Conservation (phyloP, 805 yeast genomes). For the Myxozyma vanderwaltii region DNA sequence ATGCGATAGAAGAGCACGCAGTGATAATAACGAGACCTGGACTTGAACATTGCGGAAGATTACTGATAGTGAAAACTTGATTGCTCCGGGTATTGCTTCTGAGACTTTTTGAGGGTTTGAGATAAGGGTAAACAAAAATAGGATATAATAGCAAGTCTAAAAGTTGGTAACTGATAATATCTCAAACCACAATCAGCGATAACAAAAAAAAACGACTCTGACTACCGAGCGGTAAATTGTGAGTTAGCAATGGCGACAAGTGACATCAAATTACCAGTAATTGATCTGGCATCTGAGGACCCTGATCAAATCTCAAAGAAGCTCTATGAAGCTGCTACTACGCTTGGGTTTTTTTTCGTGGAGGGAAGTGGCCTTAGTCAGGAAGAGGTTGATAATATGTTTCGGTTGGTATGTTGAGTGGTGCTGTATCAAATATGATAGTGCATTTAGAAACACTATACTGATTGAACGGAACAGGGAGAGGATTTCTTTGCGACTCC, state of each 20-base stretch:
- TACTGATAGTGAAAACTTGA: no score
- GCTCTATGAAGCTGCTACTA: slow-evolving; percentile 60
- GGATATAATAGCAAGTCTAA: no score
- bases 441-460: no score
- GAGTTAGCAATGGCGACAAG: background rate
- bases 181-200: no score
- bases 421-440: background rate
- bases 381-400: slow-evolving; percentile 55
- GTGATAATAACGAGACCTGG: no score
- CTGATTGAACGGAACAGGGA: slow-evolving; percentile 42
- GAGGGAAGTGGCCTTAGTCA: slow-evolving; percentile 68
- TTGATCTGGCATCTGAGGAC: slow-evolving; percentile 55
- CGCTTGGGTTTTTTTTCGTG: slow-evolving; percentile 65
- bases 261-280: slow-evolving; percentile 34
- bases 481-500: slow-evolving; percentile 57
- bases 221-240: background rate
- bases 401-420: slow-evolving; percentile 42
- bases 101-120: no score
- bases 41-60: no score
- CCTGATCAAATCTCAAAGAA: slow-evolving; percentile 51
- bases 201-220: no score
- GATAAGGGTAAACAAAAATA: no score
- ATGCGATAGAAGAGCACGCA: no score
- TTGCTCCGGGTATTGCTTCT: no score
- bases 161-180: no score